Conservation (phyloP, 1,139 yeast species). For the Saccharomyces hybrid region DNA sequence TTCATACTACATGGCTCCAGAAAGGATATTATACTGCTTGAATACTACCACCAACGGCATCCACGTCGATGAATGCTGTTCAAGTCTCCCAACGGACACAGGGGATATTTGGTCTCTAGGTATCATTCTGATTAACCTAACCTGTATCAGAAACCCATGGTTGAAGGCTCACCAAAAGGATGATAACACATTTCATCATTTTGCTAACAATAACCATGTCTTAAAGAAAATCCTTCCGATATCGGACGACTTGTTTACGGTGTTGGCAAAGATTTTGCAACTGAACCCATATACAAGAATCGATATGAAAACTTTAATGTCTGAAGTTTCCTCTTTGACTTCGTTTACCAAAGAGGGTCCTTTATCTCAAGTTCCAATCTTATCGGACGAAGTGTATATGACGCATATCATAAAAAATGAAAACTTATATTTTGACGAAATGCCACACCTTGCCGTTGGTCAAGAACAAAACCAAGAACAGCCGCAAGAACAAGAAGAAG, state of each 20-base stretch:
- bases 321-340: constrained; percentile 32
- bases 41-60: constrained; percentile 9
- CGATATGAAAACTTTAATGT: constrained; percentile 40
- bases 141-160: constrained; percentile 91
- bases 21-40: constrained; percentile 43
- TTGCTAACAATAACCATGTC: constrained; percentile 43
- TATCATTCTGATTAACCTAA: constrained; percentile 67
- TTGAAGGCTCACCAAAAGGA: constrained; percentile 59
- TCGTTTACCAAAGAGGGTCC: constrained; percentile 36
- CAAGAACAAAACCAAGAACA: not conserved
- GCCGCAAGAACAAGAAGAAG: constrained; percentile 1
- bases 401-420: constrained; percentile 15
- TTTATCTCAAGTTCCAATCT: constrained; percentile 22
- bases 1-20: constrained; percentile 91
- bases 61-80: constrained; percentile 19
- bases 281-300: constrained; percentile 62
- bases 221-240: constrained; percentile 45
- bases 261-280: constrained; percentile 49
- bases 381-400: constrained; percentile 13
- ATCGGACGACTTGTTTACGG: constrained; percentile 45
- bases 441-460: not conserved
- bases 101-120: constrained; percentile 91
- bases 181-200: constrained; percentile 51
- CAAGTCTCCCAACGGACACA: constrained; percentile 53
- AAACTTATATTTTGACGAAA: constrained; percentile 2